Conservation (phyloP, 169 alveolate genomes). For the Plasmodium berghei region DNA sequence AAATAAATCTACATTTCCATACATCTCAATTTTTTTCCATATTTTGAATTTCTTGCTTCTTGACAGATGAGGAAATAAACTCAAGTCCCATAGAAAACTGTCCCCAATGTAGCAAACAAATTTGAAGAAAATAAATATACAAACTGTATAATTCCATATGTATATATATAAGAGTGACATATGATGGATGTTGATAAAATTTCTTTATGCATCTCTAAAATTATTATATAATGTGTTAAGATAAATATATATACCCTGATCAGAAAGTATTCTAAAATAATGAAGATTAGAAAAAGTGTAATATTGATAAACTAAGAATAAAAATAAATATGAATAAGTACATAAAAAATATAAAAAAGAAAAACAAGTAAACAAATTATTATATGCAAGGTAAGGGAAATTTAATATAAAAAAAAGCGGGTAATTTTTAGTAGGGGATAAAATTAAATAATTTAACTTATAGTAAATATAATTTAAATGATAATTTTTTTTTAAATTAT, state of each 20-base stretch:
- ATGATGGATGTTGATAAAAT: no score
- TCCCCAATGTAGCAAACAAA: no score
- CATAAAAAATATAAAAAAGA: conserved; percentile 54
- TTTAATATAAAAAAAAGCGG: not conserved
- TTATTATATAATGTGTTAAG: conserved; percentile 7
- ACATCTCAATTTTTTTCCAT: no score
- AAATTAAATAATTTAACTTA: conserved; percentile 17
- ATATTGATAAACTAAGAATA: conserved; percentile 28
- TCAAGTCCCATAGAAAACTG: no score
- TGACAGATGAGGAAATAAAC: no score
- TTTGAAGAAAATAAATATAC: no score
- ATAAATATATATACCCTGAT: conserved; percentile 19
- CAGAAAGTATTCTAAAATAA: conserved; percentile 14
- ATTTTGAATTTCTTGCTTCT: no score
- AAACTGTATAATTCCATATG: no score
- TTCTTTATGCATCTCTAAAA: not conserved
- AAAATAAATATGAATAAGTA: conserved; percentile 24
- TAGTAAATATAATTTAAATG: conserved; percentile 24
- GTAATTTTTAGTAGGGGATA: not conserved
- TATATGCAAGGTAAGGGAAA: conserved; percentile 7
- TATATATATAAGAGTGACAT: no score
- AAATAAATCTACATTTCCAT: no score
- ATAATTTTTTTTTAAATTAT: conserved; percentile 25
- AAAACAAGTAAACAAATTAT: conserved; percentile 30
- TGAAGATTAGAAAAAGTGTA: not conserved